Evolutionary conservation across 202 grass and related monocot genomes (phyloP).

Genomic region (Panicum virgatum): DNA sequence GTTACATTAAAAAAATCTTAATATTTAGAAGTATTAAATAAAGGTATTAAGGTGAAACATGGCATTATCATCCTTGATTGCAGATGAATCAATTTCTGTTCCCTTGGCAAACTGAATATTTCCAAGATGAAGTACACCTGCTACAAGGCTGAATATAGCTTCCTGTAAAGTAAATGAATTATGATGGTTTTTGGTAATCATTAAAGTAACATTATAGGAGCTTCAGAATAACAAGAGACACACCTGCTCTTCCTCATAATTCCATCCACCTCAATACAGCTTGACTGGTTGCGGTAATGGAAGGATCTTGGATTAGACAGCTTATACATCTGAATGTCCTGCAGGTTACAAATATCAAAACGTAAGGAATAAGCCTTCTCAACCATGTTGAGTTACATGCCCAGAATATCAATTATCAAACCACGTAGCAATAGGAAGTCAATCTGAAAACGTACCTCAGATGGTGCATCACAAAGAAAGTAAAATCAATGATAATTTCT

Average conservation of each 20-base stretch:
- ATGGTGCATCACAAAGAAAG: constrained; percentile 85
- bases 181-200: constrained; percentile 24
- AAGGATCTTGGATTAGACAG: constrained; percentile 72
- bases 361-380: constrained; percentile 7
- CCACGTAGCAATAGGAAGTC: constrained; percentile 13
- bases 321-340: constrained; percentile 83
- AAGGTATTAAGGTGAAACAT: constrained; percentile 91
- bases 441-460: constrained; percentile 62
- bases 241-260: constrained; percentile 94
- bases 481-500: constrained; percentile 99
- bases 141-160: constrained; percentile 94
- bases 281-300: constrained; percentile 97
- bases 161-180: constrained; percentile 63
- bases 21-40: too few relatives aligned
- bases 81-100: constrained; percentile 93
- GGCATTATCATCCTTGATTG: constrained; percentile 88
- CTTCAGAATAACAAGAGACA: constrained; percentile 16
- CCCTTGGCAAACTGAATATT: constrained; percentile 98
- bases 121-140: constrained; percentile 97
- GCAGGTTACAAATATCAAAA: constrained; percentile 32
- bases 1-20: too few relatives aligned
- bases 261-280: constrained; percentile 88
- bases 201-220: constrained; percentile 35
- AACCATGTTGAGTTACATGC: constrained; percentile 20
- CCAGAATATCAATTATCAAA: background rate